Base-by-base conservation (phyloP, 805 yeast genomes). In the Myxozyma kluyveri region DNA sequence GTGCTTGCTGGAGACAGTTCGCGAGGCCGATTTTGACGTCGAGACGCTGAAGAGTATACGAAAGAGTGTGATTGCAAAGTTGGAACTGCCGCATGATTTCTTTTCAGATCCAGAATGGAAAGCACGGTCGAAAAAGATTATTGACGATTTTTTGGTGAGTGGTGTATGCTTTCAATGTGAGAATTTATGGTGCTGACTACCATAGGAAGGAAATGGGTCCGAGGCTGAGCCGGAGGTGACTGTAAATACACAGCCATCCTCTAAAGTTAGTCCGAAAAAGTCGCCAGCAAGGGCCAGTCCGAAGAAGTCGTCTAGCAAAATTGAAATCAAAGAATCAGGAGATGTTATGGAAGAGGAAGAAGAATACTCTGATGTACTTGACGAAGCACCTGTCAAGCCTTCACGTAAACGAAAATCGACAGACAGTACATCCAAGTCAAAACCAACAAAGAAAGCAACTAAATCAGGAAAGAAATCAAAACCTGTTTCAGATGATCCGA, bases 31-130 rank as follows among this genome's bases (percentile, higher is more conserved):
- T 40, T 39, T 62, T 17, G 60, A 59, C 2, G 47, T 47, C 9
- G 56, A 56, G n/a, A 56, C 63, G 9, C 39, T 61, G 27, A 47
- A 42, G 32, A 22, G 47, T 9, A 59, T 62, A 12, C 48, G 63
- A 32, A 21, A 35, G 12, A 42, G 35, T 14, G 65, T 62, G 19
- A 54, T 42, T 29, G 38, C 26, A 21, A 42, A 52, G 33, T 48
- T 59, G 18, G 44, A 32, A 10, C 51, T 63, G 14, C 59, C 45
- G 5, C 41, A 23, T 9, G 60, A 49, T 7, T 63, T 60, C 35
- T 60, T 63, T 41, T 45, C 31, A 21, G 24, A 27, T 14, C 42
- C 22, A 22, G 42, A 33, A 10, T 62, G 65, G 65, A 52, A 39
- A 22, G 29, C 44, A 32, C 22, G 32, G 40, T 47, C 60, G 7